Evolutionary conservation across 345 rosid species (phyloP).

Genomic region (Crucihimalaya himalaica): DNA sequence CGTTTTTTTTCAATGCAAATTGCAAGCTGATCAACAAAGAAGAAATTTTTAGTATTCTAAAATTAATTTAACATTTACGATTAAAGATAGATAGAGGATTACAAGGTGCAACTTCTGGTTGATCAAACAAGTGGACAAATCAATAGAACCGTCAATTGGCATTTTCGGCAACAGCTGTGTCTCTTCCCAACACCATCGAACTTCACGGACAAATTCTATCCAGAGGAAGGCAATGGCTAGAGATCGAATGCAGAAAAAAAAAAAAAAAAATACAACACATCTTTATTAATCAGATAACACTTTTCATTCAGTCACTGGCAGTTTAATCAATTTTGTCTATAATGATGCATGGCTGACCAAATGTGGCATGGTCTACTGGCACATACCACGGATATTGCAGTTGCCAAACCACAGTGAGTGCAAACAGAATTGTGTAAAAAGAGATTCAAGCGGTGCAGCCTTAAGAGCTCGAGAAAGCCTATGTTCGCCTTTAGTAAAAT

Average conservation of each 20-base stretch:
- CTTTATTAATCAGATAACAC: neutral
- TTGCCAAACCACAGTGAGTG: slow-evolving; percentile 87
- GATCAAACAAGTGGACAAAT: slow-evolving; percentile 82
- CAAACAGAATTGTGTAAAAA: slow-evolving; percentile 85
- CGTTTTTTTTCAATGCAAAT: slow-evolving; percentile 90
- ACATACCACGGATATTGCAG: slow-evolving; percentile 92
- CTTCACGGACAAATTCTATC: slow-evolving; percentile 95
- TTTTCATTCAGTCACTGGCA: neutral
- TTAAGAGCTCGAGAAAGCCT: slow-evolving; percentile 79
- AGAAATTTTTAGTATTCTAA: slow-evolving; percentile 28
- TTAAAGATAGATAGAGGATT: slow-evolving; percentile 32
- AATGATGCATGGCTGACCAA: slow-evolving; percentile 20
- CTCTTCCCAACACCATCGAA: slow-evolving; percentile 99
- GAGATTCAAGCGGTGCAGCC: slow-evolving; percentile 81
- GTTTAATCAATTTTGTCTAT: slow-evolving; percentile 12
- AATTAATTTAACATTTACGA: slow-evolving; percentile 3
- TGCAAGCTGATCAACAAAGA: slow-evolving; percentile 64
- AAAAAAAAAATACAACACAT: slow-evolving; percentile 8
- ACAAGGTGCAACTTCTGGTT: slow-evolving; percentile 96
- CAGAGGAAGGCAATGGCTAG: slow-evolving; percentile 89
- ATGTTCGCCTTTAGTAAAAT: slow-evolving; percentile 58
- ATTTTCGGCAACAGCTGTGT: slow-evolving; percentile 80
- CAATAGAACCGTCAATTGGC: slow-evolving; percentile 63
- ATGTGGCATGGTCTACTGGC: slow-evolving; percentile 3
- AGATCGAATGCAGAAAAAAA: slow-evolving; percentile 27